Evolutionary conservation across 805 yeast species (phyloP), one percentile per base, ranked within the genome.

Genomic region (Grigorovia transvaalensis): DNA sequence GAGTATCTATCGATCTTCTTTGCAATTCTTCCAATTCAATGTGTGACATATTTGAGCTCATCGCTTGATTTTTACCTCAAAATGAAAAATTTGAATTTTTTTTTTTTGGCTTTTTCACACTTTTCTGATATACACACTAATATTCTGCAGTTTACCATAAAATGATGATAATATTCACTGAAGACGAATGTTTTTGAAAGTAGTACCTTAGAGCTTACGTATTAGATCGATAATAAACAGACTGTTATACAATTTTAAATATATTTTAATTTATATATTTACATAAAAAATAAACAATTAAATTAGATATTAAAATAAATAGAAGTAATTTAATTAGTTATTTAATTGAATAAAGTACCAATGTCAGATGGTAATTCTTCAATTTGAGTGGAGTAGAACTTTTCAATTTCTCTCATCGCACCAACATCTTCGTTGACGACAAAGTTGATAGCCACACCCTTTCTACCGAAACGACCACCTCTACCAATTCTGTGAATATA

Each of bases 401-500:
- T 74, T 66, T 85, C 89, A 58, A 85, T 73, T 59, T 83, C 96
- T 67, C 82, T 79, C 75, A 91, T 76, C 67, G 78, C 80, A 50
- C 76, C 78, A 57, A 76, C 77, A 70, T 93, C 98, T 49, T 83
- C 84, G 59, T 75, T 76, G 53, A 97, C 88, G 64, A 89, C 83
- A 63, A 93, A 85, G 77, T 90, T 93, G 71, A 91, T 88, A 53
- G 99, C 97, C 64, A 86, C 95, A 77, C 96, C 99, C 77, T 90
- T 91, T 73, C 99, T 83, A 62, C 99, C 99, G 76, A 91, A 91
- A 69, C 99, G 83, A 58, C 98, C 99, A 60, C 96, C 89, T 72
- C 99, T 84, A 71, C 99, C 99, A 60, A 91, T 91, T 73, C 99
- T 81, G 76, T 91, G 99, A 66, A 91, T 84, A 71, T 91, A 91